Percentiles rank a stretch among this genome's conserved stretches.
phyloP scores from a whole-genome alignment of 495 filamentous ascomycete genomes.

The Cryomyces minteri region DNA sequence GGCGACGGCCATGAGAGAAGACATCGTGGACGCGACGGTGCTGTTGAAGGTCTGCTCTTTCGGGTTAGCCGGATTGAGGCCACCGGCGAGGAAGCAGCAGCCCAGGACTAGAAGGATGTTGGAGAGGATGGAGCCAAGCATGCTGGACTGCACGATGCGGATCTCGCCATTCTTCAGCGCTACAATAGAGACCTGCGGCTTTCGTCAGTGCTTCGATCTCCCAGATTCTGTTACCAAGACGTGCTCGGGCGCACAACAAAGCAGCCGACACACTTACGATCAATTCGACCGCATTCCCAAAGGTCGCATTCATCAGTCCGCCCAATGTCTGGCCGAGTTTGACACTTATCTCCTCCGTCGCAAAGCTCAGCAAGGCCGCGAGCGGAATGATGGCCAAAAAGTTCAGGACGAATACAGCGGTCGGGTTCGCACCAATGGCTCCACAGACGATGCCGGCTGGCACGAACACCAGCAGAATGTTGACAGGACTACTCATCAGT shows the following conservation, averaged over 20 bases:
- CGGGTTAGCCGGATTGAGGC: constrained; percentile 43
- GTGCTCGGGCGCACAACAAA: background rate
- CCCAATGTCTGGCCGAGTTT: constrained; percentile 80
- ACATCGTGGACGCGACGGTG: constrained; percentile 87
- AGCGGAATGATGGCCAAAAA: constrained; percentile 93
- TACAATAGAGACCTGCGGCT: constrained; percentile 69
- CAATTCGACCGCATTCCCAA: constrained; percentile 95
- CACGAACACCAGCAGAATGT: constrained; percentile 75
- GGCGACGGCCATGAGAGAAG: constrained; percentile 85
- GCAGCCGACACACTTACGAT: constrained; percentile 43
- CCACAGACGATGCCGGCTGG: constrained; percentile 76
- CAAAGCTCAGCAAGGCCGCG: constrained; percentile 82
- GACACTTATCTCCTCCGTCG: constrained; percentile 77
- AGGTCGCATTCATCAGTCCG: constrained; percentile 86
- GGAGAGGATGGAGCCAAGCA: constrained; percentile 92
- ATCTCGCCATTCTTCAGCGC: constrained; percentile 74
- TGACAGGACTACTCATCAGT: constrained; percentile 54
- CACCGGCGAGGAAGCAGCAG: constrained; percentile 90
- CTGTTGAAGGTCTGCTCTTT: constrained; percentile 63
- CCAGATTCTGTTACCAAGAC: background rate
- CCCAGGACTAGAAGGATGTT: constrained; percentile 90
- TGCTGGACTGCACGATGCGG: constrained; percentile 89
- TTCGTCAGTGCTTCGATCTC: background rate
- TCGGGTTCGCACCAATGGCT: constrained; percentile 48
- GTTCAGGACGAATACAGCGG: constrained; percentile 70